phyloP scores from a whole-genome alignment of 2,329 filamentous ascomycete genomes.

The Scedosporium minutisporum region DNA sequence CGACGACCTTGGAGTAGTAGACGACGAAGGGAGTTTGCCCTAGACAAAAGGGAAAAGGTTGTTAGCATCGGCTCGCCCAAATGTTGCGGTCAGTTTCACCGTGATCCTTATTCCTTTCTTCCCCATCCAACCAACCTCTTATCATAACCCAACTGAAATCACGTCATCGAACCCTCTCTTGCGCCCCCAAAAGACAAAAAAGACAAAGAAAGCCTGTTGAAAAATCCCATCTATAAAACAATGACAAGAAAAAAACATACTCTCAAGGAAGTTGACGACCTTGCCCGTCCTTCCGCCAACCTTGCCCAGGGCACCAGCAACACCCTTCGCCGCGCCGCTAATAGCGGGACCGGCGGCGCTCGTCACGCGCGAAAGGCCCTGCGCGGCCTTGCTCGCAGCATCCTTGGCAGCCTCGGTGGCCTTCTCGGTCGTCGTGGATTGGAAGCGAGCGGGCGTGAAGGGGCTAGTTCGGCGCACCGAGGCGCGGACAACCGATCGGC shows the following conservation, averaged over 20 bases:
- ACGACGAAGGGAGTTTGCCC: constrained; percentile 76
- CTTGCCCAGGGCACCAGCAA: constrained; percentile 58
- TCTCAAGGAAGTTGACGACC: constrained; percentile 71
- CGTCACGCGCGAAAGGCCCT: constrained; percentile 74
- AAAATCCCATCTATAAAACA: not conserved
- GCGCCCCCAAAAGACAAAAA: not conserved
- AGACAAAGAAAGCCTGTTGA: too few relatives aligned
- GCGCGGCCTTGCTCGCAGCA: constrained; percentile 46
- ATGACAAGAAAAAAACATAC: constrained; percentile 45
- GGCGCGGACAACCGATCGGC: constrained; percentile 32
- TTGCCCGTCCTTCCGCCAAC: constrained; percentile 77
- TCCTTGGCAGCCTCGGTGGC: constrained; percentile 33
- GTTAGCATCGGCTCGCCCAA: not conserved
- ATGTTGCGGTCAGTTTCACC: not conserved
- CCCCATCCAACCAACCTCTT: too few relatives aligned
- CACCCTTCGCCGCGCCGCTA: constrained; percentile 59
- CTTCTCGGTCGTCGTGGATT: constrained; percentile 45
- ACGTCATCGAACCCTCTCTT: too few relatives aligned
- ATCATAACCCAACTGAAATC: too few relatives aligned
- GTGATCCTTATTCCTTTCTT: not conserved
- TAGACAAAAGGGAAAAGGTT: constrained; percentile 26
- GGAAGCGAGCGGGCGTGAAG: constrained; percentile 42
- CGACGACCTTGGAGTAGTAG: constrained; percentile 84
- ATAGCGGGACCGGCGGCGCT: constrained; percentile 72
- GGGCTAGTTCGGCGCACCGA: constrained; percentile 36